These are phyloP conservation scores for Carallia pectinifolia DNA, from an alignment of 345 rosid species.

Conservation along the genomic window DNA sequence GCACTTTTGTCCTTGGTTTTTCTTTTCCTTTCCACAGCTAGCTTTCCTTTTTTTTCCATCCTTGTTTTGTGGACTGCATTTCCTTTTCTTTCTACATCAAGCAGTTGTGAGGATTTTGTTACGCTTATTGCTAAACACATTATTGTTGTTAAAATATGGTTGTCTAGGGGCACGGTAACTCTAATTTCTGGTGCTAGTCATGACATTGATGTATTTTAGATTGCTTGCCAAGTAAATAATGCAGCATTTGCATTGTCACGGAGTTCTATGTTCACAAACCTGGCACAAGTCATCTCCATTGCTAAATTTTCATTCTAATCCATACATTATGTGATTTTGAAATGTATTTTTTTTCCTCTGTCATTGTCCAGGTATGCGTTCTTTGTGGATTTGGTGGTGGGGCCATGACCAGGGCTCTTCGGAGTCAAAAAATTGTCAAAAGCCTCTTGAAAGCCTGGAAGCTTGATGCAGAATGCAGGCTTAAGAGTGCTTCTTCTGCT, in stretches of 20 bases:
- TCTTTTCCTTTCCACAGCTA: neutral
- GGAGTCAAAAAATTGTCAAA: conserved; percentile 36
- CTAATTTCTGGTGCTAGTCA: neutral
- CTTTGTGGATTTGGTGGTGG: conserved; percentile 58
- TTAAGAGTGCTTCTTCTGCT: conserved; percentile 15
- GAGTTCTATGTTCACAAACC: neutral
- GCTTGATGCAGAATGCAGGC: conserved; percentile 28
- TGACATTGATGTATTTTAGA: neutral
- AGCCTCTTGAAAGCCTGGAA: conserved; percentile 45
- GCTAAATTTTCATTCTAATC: neutral
- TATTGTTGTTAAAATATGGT: neutral
- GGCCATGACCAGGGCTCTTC: conserved; percentile 47
- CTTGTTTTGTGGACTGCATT: neutral
- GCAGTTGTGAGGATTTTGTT: neutral
- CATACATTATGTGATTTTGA: neutral
- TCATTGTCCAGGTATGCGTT: conserved; percentile 42
- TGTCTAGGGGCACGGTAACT: neutral
- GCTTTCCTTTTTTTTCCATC: neutral
- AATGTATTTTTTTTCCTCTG: neutral
- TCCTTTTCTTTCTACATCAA: neutral
- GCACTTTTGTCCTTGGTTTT: neutral
- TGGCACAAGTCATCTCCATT: neutral
- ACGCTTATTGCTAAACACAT: no score
- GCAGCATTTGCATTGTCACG: neutral
- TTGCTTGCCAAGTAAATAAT: neutral